phyloP scores from a whole-genome alignment of 345 rosid genomes.

The Mangifera indica region DNA sequence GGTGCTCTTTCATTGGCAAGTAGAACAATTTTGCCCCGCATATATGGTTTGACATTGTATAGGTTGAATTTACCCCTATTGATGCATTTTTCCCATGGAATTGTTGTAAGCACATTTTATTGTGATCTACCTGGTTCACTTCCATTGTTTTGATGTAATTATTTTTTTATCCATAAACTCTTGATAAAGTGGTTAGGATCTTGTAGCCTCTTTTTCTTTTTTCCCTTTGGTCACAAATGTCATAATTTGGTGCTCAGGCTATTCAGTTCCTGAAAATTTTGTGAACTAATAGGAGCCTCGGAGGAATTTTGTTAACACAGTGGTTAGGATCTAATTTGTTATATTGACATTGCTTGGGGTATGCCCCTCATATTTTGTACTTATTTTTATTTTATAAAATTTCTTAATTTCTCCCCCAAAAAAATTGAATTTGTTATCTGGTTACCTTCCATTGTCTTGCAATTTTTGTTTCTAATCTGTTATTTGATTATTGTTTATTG shows the following conservation, averaged over 20 bases:
- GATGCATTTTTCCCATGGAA: not conserved
- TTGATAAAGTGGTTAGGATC: constrained; percentile 11
- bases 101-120: not conserved
- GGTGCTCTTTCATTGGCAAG: constrained; percentile 7
- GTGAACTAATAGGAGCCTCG: no score
- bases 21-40: not conserved
- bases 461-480: constrained; percentile 19
- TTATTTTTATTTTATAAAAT: no score
- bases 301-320: no score
- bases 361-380: no score
- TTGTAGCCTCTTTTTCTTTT: constrained; percentile 2
- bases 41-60: not conserved
- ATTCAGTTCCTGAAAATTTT: no score
- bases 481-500: constrained; percentile 10
- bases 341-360: no score
- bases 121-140: not conserved
- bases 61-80: not conserved
- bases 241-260: not conserved
- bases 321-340: no score
- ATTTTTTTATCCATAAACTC: constrained; percentile 1
- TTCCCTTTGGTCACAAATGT: constrained; percentile 7
- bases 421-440: constrained; percentile 6
- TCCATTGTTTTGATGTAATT: not conserved
- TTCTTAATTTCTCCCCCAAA: no score
- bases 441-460: constrained; percentile 25